These are phyloP conservation scores for Aureobasidium sp. DNA, from an alignment of 2,329 filamentous ascomycete species.

Conservation along the genomic window DNA sequence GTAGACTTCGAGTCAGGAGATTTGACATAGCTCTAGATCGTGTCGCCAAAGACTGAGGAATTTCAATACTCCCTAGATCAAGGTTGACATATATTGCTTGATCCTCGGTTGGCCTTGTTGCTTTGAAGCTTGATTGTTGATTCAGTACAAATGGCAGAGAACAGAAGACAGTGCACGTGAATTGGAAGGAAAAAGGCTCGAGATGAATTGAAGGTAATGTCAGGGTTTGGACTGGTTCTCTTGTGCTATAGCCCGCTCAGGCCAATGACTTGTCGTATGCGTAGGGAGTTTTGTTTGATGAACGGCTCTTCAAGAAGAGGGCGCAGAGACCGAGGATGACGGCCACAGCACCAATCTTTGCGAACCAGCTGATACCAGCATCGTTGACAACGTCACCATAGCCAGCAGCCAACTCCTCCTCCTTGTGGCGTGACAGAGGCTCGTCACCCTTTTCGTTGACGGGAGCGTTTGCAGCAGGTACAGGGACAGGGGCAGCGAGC, in stretches of 20 bases:
- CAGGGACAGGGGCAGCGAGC: constrained; percentile 5
- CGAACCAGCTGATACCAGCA: constrained; percentile 32
- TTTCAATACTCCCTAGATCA: not conserved
- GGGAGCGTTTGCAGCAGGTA: constrained; percentile 33
- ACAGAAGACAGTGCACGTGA: too few relatives aligned
- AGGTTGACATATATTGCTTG: not conserved
- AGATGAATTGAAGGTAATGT: not conserved
- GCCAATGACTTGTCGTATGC: constrained; percentile 6
- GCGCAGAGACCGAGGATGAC: constrained; percentile 35
- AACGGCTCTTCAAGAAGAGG: constrained; percentile 31
- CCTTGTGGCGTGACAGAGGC: constrained; percentile 14
- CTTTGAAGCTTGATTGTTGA: not conserved
- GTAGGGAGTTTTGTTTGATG: constrained; percentile 4
- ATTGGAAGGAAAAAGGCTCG: not conserved
- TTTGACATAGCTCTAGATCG: not conserved
- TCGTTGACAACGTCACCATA: constrained; percentile 15
- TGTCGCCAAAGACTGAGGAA: not conserved
- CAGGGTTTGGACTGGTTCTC: not conserved
- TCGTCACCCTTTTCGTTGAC: constrained; percentile 16
- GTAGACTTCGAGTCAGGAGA: not conserved
- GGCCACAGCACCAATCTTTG: constrained; percentile 38
- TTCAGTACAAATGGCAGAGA: not conserved
- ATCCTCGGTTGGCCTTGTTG: not conserved
- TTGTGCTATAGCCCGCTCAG: not conserved
- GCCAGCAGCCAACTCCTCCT: constrained; percentile 16